phyloP scores from a whole-genome alignment of 805 yeast species.

The Ogataea haglerorum region DNA sequence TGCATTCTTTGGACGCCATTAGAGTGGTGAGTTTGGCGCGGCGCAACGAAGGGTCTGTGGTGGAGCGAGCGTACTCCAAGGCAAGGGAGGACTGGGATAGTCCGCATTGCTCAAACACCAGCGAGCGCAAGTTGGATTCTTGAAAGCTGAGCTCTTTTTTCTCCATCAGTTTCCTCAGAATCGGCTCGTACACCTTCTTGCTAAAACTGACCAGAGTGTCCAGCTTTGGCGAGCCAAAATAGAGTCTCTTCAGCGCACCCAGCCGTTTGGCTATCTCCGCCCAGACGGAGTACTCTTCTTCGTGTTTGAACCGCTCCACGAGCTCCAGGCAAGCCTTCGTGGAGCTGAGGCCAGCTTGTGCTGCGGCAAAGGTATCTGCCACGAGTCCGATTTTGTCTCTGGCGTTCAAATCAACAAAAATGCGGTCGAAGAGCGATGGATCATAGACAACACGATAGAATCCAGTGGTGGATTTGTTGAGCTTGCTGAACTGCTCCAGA shows the following conservation, averaged over 20 bases:
- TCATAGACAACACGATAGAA: conserved; percentile 54
- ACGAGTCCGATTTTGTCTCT: conserved; percentile 53
- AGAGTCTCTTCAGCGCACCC: conserved; percentile 33
- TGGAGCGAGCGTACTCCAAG: conserved; percentile 12
- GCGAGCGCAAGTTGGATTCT: conserved; percentile 35
- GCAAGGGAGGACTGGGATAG: conserved; percentile 34
- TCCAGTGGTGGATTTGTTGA: conserved; percentile 50
- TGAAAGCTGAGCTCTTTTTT: conserved; percentile 19
- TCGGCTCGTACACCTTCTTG: conserved; percentile 31
- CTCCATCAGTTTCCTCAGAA: conserved; percentile 26
- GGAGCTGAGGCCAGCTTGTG: conserved; percentile 42
- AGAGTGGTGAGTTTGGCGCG: conserved; percentile 43
- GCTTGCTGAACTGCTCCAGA: conserved; percentile 33
- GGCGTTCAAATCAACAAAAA: conserved; percentile 40
- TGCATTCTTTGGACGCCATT: conserved; percentile 36
- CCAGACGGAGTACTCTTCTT: conserved; percentile 51
- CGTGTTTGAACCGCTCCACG: conserved; percentile 34
- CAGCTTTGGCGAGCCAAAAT: conserved; percentile 35
- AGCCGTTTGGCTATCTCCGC: conserved; percentile 45
- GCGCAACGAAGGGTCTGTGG: conserved; percentile 39
- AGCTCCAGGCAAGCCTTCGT: conserved; percentile 45
- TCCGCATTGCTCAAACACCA: conserved; percentile 41
- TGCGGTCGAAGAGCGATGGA: conserved; percentile 37
- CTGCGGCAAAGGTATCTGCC: conserved; percentile 49
- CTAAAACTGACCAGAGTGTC: conserved; percentile 32